Conservation (phyloP, 768 basidiomycete species). For the Tricholoma sp. region DNA sequence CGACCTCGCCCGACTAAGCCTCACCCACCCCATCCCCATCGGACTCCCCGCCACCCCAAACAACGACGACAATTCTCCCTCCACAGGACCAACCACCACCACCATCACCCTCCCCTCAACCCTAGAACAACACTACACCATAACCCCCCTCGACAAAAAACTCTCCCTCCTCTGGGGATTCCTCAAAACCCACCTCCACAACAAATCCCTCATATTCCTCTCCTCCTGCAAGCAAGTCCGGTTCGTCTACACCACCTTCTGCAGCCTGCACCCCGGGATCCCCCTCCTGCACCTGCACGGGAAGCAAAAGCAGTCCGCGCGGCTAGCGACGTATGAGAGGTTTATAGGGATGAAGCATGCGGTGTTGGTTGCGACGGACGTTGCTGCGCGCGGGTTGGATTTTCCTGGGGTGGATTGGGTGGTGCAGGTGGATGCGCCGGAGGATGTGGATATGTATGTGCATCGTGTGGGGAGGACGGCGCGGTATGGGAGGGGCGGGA, state of each 20-base stretch:
- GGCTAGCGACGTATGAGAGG: constrained; percentile 75
- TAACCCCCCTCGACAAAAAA: constrained; percentile 81
- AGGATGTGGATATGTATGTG: constrained; percentile 97
- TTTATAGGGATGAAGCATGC: constrained; percentile 82
- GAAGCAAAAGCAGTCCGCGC: constrained; percentile 92
- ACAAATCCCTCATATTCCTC: constrained; percentile 89
- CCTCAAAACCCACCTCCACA: constrained; percentile 88
- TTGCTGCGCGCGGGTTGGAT: constrained; percentile 93
- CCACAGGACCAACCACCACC: constrained; percentile 20
- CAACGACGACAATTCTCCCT: neutral
- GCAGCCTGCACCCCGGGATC: constrained; percentile 91
- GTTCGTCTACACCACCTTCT: constrained; percentile 93
- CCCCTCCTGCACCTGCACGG: constrained; percentile 93
- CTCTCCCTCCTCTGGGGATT: constrained; percentile 92
- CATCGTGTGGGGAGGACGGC: constrained; percentile 96
- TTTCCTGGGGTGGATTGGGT: constrained; percentile 98
- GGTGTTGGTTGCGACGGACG: constrained; percentile 90
- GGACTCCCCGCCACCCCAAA: constrained; percentile 51
- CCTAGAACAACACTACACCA: constrained; percentile 85
- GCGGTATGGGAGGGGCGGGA: constrained; percentile 86
- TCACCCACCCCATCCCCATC: constrained; percentile 75
- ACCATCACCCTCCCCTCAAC: constrained; percentile 71
- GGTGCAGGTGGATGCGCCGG: constrained; percentile 90
- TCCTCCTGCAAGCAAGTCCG: constrained; percentile 97
- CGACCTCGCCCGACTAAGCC: constrained; percentile 85